Evolutionary conservation across 1,139 yeast genomes (phyloP).

Genomic region (Candida glucosophila): DNA sequence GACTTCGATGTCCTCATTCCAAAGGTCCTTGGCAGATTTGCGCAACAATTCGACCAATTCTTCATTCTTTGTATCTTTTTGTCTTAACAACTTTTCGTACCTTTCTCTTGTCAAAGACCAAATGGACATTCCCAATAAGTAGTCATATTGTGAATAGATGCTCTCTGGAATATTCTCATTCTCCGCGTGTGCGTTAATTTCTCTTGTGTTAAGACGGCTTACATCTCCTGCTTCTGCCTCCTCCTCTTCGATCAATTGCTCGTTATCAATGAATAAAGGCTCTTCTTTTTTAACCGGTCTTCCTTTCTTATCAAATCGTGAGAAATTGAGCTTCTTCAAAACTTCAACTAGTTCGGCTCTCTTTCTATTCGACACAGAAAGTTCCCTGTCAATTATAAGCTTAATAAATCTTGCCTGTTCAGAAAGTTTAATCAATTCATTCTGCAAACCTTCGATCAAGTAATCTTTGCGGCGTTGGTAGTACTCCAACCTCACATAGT

Average conservation of each 20-base stretch:
- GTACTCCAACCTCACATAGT: conserved; percentile 75
- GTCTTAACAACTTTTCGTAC: conserved; percentile 68
- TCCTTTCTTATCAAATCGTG: conserved; percentile 66
- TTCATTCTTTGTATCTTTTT: conserved; percentile 61
- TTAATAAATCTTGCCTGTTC: conserved; percentile 91
- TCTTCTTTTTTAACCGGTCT: conserved; percentile 29
- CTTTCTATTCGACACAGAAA: conserved; percentile 68
- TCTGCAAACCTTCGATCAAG: conserved; percentile 59
- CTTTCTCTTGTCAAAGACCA: conserved; percentile 91
- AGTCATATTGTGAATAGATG: conserved; percentile 56
- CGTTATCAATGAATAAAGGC: conserved; percentile 16
- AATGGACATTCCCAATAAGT: conserved; percentile 78
- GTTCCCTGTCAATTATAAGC: conserved; percentile 69
- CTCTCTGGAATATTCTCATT: conserved; percentile 31
- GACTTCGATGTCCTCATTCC: conserved; percentile 75
- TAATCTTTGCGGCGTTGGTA: conserved; percentile 88
- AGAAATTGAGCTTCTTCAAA: conserved; percentile 58
- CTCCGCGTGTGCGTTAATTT: conserved; percentile 18
- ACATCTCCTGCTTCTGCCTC: conserved; percentile 34
- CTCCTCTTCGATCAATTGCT: conserved; percentile 22
- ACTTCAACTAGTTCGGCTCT: conserved; percentile 56
- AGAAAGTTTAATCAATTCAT: conserved; percentile 63
- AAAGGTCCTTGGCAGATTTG: conserved; percentile 76
- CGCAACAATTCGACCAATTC: conserved; percentile 63
- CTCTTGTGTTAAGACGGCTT: conserved; percentile 23